Evolutionary conservation across 2,329 filamentous ascomycete species (phyloP).

Genomic region (Trematosphaeria pertusa): DNA sequence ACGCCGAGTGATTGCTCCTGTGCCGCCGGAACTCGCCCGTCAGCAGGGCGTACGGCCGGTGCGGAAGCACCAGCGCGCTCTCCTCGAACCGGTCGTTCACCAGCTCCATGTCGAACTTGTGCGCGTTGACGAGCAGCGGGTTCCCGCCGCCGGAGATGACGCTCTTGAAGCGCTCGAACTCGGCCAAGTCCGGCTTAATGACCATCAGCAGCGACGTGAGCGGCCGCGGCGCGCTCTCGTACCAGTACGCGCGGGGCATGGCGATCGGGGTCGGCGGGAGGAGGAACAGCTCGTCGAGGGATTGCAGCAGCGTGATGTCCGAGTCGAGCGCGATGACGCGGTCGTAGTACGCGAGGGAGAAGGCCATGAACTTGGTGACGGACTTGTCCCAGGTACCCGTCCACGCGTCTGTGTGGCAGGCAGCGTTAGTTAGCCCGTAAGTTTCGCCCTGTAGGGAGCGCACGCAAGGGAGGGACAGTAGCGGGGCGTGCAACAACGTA

Average conservation of each 20-base stretch:
- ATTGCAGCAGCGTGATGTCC: slow-evolving; percentile 66
- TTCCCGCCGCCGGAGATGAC: slow-evolving; percentile 37
- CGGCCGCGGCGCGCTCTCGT: slow-evolving; percentile 59
- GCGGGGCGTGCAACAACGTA: slow-evolving; percentile 22
- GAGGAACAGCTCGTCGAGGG: slow-evolving; percentile 75
- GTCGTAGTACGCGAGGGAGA: slow-evolving; percentile 69
- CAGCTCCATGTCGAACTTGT: slow-evolving; percentile 71
- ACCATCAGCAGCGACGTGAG: slow-evolving; percentile 70
- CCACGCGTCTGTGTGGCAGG: slow-evolving; percentile 38
- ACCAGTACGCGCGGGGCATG: slow-evolving; percentile 77
- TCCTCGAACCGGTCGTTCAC: slow-evolving; percentile 68
- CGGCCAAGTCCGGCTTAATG: slow-evolving; percentile 62
- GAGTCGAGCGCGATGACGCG: slow-evolving; percentile 67
- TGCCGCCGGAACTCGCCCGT: slow-evolving; percentile 67
- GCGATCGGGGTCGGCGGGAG: slow-evolving; percentile 67
- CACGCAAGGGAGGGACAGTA: slow-evolving; percentile 14
- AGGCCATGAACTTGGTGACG: slow-evolving; percentile 72
- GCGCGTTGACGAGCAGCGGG: slow-evolving; percentile 34
- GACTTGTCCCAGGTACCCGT: slow-evolving; percentile 66
- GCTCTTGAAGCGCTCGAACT: slow-evolving; percentile 53
- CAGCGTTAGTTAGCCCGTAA: slow-evolving; percentile 17
- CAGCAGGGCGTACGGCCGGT: slow-evolving; percentile 67
- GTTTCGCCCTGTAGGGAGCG: neutral
- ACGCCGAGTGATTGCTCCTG: slow-evolving; percentile 60
- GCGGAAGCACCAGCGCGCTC: slow-evolving; percentile 67